phyloP scores from a whole-genome alignment of 2,329 filamentous ascomycete species.

The Zymoseptoria crescenta region DNA sequence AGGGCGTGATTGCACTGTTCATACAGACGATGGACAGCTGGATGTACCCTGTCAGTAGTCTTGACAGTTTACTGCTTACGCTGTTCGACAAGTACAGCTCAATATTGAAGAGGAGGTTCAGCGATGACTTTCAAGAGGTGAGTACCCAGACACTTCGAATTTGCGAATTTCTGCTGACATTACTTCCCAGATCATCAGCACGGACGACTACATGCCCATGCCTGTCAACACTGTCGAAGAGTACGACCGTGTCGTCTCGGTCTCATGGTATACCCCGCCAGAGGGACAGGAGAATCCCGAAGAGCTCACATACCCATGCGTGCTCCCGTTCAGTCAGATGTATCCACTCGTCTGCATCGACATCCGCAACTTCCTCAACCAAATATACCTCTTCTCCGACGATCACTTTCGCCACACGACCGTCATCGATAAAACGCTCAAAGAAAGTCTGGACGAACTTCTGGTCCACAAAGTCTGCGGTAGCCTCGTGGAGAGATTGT shows the following conservation, averaged over 20 bases:
- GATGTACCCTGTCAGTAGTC: conserved; percentile 73
- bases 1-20: conserved; percentile 85
- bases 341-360: conserved; percentile 97
- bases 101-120: conserved; percentile 81
- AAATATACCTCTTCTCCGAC: conserved; percentile 96
- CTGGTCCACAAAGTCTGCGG: conserved; percentile 87
- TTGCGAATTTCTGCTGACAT: conserved; percentile 1
- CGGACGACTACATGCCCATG: conserved; percentile 99
- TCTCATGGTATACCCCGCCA: conserved; percentile 83
- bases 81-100: conserved; percentile 93
- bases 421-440: conserved; percentile 84
- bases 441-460: conserved; percentile 86
- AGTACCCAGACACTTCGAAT: not conserved
- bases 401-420: conserved; percentile 89
- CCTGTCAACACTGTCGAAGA: conserved; percentile 83
- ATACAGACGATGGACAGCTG: conserved; percentile 98
- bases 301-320: conserved; percentile 74
- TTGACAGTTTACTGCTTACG: conserved; percentile 78
- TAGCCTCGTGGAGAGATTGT: conserved; percentile 77
- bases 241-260: conserved; percentile 90
- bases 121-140: conserved; percentile 90
- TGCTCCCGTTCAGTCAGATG: conserved; percentile 98
- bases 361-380: conserved; percentile 93
- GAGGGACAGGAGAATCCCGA: conserved; percentile 60
- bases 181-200: conserved; percentile 55